Conservation (phyloP, 2,329 filamentous ascomycete genomes). For the Colletotrichum sp. region DNA sequence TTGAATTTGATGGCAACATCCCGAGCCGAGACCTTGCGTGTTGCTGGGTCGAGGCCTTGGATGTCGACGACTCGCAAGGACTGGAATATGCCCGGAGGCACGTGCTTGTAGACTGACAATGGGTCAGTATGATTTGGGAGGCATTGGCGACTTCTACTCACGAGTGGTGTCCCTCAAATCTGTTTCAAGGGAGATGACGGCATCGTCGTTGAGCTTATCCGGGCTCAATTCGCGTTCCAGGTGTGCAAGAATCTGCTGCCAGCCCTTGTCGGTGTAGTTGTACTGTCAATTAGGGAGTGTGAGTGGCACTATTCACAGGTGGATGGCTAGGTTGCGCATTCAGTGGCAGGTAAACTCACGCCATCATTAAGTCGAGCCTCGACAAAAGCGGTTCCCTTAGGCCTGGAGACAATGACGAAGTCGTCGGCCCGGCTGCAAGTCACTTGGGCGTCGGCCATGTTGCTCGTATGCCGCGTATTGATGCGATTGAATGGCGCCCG, state of each 20-base stretch:
- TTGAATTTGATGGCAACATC: constrained; percentile 17
- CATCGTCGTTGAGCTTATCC: constrained; percentile 1
- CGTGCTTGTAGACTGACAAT: not conserved
- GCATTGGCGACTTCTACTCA: not conserved
- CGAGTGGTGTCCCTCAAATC: not conserved
- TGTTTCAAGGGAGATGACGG: constrained; percentile 7
- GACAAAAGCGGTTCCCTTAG: constrained; percentile 14
- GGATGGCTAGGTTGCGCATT: not conserved
- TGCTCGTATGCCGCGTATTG: not conserved
- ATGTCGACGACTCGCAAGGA: constrained; percentile 15
- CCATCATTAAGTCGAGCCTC: constrained; percentile 10
- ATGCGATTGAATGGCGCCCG: not conserved
- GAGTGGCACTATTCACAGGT: not conserved
- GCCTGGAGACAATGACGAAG: constrained; percentile 6
- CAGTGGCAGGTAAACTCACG: not conserved
- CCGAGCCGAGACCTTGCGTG: not conserved
- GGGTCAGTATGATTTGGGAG: not conserved
- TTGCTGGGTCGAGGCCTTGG: constrained; percentile 12
- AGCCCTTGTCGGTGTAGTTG: constrained; percentile 9
- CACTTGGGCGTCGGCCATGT: not conserved
- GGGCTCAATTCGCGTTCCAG: constrained; percentile 5
- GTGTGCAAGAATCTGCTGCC: constrained; percentile 1
- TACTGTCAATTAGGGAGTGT: not conserved
- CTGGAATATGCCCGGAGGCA: constrained; percentile 9
- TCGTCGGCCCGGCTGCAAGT: constrained; percentile 2